phyloP scores from a whole-genome alignment of 2,329 filamentous ascomycete species.

The Fusarium newnesense region DNA sequence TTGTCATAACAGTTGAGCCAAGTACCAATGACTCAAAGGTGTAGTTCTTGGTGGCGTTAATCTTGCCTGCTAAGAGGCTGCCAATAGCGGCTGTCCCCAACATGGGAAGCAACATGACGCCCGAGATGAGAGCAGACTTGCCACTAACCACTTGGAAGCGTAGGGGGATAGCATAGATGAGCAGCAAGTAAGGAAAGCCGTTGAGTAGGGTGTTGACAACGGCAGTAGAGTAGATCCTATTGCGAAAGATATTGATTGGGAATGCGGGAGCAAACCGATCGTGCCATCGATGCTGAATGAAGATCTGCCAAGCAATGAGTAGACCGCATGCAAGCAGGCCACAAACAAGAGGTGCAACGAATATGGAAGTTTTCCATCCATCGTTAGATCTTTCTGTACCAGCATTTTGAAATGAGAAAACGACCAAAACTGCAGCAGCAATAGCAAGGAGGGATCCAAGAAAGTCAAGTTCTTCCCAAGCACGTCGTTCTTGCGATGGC shows the following conservation, averaged over 20 bases:
- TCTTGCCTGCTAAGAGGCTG: conserved; percentile 53
- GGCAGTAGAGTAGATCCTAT: conserved; percentile 57
- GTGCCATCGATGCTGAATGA: conserved; percentile 39
- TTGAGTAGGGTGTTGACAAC: conserved; percentile 58
- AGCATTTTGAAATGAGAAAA: conserved; percentile 67
- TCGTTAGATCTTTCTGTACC: conserved; percentile 47
- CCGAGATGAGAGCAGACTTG: conserved; percentile 57
- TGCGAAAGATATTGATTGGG: conserved; percentile 59
- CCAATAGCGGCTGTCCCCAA: conserved; percentile 59
- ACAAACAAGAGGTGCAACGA: conserved; percentile 46
- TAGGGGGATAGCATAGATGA: conserved; percentile 61
- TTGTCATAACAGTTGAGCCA: conserved; percentile 55
- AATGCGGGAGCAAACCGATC: conserved; percentile 53
- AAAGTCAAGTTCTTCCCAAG: conserved; percentile 64
- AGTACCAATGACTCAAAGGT: conserved; percentile 56
- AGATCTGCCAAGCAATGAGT: conserved; percentile 46
- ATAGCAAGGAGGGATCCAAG: conserved; percentile 65
- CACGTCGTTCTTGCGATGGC: conserved; percentile 50
- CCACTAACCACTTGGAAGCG: conserved; percentile 62
- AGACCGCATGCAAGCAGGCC: conserved; percentile 45
- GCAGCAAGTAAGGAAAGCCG: conserved; percentile 61
- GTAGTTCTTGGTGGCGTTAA: conserved; percentile 56
- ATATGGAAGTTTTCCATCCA: conserved; percentile 56
- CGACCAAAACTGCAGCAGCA: conserved; percentile 63
- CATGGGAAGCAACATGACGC: conserved; percentile 65